A percentile compares a stretch with the other conserved stretches of the same genome.
These are phyloP conservation scores for Tetradesmus obliquus DNA, from an alignment of 139 green algal species.

Conservation along the genomic window DNA sequence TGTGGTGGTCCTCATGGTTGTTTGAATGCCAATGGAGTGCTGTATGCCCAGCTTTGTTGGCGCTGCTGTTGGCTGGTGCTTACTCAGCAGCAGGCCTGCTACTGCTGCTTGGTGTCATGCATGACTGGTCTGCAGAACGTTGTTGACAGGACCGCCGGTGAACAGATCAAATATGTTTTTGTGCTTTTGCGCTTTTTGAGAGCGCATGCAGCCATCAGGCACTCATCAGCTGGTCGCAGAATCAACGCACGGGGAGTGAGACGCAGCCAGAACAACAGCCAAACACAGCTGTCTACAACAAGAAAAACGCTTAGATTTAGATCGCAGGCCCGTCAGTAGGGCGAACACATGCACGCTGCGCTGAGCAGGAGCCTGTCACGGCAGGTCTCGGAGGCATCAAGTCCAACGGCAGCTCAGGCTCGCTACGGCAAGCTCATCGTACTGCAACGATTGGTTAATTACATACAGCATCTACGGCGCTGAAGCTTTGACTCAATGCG, in stretches of 20 bases:
- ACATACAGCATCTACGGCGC: too few relatives aligned
- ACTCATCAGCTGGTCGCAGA: too few relatives aligned
- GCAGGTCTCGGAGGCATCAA: background rate
- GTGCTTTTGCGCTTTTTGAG: too few relatives aligned
- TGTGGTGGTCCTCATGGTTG: background rate
- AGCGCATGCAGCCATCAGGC: too few relatives aligned
- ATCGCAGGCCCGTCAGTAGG: too few relatives aligned
- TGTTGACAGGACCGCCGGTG: too few relatives aligned
- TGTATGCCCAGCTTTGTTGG: background rate
- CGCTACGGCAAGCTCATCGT: background rate
- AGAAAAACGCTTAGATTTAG: too few relatives aligned
- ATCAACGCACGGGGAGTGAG: too few relatives aligned
- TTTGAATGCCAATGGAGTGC: background rate
- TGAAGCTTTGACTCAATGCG: background rate
- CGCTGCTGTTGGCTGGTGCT: background rate
- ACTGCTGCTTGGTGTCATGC: background rate
- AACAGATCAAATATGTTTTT: too few relatives aligned
- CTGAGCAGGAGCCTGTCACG: background rate
- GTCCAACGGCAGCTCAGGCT: background rate
- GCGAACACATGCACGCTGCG: background rate
- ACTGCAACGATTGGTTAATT: background rate
- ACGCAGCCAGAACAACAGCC: too few relatives aligned
- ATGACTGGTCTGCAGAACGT: background rate
- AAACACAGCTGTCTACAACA: too few relatives aligned
- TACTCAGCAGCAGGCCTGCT: background rate